Percentiles rank a stretch among this genome's conserved stretches.
phyloP scores from a whole-genome alignment of 768 basidiomycete genomes.

The Macrolepiota albuminosa region DNA sequence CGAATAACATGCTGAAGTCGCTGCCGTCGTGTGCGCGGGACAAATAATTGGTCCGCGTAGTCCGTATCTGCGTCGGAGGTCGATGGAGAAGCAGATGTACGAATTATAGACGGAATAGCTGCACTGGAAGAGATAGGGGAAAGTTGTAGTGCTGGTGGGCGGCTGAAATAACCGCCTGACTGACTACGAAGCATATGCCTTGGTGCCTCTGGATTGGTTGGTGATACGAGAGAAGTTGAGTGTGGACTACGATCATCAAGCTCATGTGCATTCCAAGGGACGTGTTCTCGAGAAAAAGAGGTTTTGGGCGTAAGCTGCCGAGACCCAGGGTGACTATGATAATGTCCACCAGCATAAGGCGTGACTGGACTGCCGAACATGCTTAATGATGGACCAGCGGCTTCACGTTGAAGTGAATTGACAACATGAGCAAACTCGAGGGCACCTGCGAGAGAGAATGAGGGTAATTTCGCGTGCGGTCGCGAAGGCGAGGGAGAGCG shows the following conservation, averaged over 20 bases:
- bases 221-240: slow-evolving; percentile 19
- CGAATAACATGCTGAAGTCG: slow-evolving; percentile 31
- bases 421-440: slow-evolving; percentile 95
- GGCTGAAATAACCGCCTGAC: slow-evolving; percentile 14
- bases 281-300: slow-evolving; percentile 28
- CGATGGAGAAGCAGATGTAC: slow-evolving; percentile 49
- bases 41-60: slow-evolving; percentile 31
- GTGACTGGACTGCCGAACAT: slow-evolving; percentile 64
- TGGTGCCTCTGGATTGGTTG: slow-evolving; percentile 19
- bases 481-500: slow-evolving; percentile 40
- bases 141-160: slow-evolving; percentile 1
- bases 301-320: slow-evolving; percentile 20
- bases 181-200: slow-evolving; percentile 10
- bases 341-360: slow-evolving; percentile 75
- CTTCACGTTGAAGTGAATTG: slow-evolving; percentile 68
- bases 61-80: slow-evolving; percentile 35
- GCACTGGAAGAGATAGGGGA: slow-evolving; percentile 14
- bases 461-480: slow-evolving; percentile 54
- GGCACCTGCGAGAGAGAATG: slow-evolving; percentile 90
- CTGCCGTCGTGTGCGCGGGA: slow-evolving; percentile 37
- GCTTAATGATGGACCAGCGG: slow-evolving; percentile 50
- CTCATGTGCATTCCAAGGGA: slow-evolving; percentile 49
- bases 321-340: slow-evolving; percentile 37
- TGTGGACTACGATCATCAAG: slow-evolving; percentile 44
- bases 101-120: slow-evolving; percentile 51